Evolutionary conservation across 805 yeast species (phyloP), one percentile per base, ranked within the genome.

Genomic region (Monosporozyma solicola): DNA sequence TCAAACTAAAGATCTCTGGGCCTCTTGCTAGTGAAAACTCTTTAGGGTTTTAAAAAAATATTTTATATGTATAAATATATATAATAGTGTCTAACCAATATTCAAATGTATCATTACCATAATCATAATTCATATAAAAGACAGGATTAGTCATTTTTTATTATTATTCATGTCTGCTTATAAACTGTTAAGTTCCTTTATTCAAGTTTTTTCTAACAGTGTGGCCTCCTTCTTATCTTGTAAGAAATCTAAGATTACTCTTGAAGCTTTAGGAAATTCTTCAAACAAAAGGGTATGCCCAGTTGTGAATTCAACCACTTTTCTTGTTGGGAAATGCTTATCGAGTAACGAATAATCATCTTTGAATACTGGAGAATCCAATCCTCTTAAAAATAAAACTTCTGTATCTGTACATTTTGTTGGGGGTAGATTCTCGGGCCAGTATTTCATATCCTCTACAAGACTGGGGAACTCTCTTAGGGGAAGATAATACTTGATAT

Each of bases 1-100:
- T 54, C 6, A 54, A 73, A 45, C 79, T 75, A 48, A 73, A 67
- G 43, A 85, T 85, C 41, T 82, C 87, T 7, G 79, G 77, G 52
- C 92, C 92, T 27, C 41, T 49, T 41, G 35, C 37, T 29, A 49
- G 47, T 39, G 39, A 41, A 31, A 49, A 49, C 39, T 49, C 47
- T 7, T 32, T 49, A 27, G 47, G 47, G 5, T 49, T 27, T 29
- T 45, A 25, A n/a, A 15, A 10, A 25, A 8, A 44, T 33, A 33
- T 9, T 9, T 11, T 33, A 33, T 33, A 33, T 20, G 4, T 33
- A 31, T 31, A 31, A 8, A 31, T 31, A 10, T 31, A 31, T 31
- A 31, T 31, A 10, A 32, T 11, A 35, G 15, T 15, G 16, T 35
- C 5, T 35, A 35, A 35, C 39, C 39, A 35, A 35, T 35, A 35